A percentile compares a stretch with the other conserved stretches of the same genome.
Evolutionary conservation across 345 rosid species (phyloP).

Genomic region (Raphanus sativus): DNA sequence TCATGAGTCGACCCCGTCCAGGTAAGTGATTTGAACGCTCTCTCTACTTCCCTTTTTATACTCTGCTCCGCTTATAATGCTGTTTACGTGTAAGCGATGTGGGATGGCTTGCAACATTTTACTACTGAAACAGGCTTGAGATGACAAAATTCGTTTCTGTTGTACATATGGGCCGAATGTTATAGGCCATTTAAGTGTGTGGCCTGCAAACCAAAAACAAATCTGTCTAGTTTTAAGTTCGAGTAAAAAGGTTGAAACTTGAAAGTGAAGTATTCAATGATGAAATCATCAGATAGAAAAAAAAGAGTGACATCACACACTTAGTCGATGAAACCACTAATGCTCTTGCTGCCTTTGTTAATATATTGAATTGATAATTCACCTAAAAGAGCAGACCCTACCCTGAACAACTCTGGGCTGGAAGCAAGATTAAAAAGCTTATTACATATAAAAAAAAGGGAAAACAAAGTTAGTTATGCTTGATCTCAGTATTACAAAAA

Average conservation of each 20-base stretch:
- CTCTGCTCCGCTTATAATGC: background rate
- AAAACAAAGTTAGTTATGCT: background rate
- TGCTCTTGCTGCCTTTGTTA: background rate
- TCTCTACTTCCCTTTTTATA: background rate
- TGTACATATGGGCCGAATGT: background rate
- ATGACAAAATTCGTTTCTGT: background rate
- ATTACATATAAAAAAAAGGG: background rate
- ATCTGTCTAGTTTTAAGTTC: background rate
- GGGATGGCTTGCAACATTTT: background rate
- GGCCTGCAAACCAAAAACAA: background rate
- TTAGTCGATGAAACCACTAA: background rate
- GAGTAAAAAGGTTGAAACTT: background rate
- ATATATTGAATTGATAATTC: background rate
- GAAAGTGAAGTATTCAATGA: background rate
- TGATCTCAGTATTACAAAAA: background rate
- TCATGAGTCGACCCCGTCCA: constrained; percentile 26
- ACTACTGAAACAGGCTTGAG: background rate
- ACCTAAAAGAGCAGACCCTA: background rate
- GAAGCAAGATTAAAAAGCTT: background rate
- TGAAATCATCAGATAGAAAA: background rate
- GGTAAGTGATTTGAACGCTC: background rate
- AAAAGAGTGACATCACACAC: background rate
- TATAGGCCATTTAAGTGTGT: background rate
- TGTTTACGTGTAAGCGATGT: background rate
- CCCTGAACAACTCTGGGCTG: background rate